Percentiles rank a stretch among this genome's conserved stretches.
phyloP scores from a whole-genome alignment of 179 eudicot species.

The Pouteria campechiana region DNA sequence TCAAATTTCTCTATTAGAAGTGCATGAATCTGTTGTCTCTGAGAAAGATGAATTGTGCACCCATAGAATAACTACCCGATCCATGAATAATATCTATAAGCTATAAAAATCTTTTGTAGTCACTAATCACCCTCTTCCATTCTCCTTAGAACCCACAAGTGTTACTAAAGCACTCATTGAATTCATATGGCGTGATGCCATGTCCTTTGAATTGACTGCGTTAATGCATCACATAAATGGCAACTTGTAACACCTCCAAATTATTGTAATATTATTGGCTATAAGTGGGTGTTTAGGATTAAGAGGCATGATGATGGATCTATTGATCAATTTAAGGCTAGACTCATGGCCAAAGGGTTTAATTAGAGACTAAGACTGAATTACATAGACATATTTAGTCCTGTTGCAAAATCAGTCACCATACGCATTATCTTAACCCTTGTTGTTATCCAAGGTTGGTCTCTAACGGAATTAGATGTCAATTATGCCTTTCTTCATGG shows the following conservation, averaged over 20 bases:
- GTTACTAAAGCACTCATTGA: background rate
- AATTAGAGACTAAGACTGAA: background rate
- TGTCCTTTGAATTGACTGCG: background rate
- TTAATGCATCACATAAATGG: background rate
- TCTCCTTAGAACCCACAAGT: background rate
- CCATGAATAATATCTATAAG: background rate
- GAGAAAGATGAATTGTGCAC: background rate
- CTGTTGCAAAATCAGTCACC: too few relatives aligned
- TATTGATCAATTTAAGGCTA: too few relatives aligned
- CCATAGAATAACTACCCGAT: background rate
- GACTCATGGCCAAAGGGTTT: background rate
- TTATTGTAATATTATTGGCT: background rate
- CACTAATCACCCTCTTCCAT: background rate
- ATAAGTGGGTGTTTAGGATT: background rate
- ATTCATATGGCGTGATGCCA: background rate
- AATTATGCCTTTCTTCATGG: too few relatives aligned
- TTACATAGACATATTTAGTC: background rate
- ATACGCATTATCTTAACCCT: too few relatives aligned
- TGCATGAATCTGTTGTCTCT: background rate
- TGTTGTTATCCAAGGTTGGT: too few relatives aligned
- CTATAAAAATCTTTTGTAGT: background rate
- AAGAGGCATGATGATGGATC: background rate
- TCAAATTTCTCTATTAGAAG: background rate
- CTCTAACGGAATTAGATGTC: too few relatives aligned
- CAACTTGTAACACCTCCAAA: background rate